Evolutionary conservation across 345 rosid genomes (phyloP).

Genomic region (Microthlaspi erraticum): DNA sequence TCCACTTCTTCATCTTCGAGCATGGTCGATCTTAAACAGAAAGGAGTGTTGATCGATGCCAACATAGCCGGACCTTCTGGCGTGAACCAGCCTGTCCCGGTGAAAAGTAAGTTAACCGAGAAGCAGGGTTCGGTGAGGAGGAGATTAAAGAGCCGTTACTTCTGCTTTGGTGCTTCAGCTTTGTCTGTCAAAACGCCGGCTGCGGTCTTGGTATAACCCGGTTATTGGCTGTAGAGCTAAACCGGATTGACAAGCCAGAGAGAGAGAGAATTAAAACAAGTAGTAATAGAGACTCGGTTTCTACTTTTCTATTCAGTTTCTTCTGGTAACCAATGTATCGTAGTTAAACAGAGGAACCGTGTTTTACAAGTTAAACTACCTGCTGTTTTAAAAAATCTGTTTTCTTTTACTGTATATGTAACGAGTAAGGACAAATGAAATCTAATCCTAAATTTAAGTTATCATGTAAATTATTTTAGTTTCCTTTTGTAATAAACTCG

Average conservation of each 20-base stretch:
- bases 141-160: conserved; percentile 63
- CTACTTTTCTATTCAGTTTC: not conserved
- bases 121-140: conserved; percentile 52
- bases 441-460: too few relatives aligned
- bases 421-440: too few relatives aligned
- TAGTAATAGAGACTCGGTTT: not conserved
- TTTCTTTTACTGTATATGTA: too few relatives aligned
- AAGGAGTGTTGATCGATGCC: conserved; percentile 53
- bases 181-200: conserved; percentile 55
- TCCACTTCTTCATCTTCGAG: conserved; percentile 53
- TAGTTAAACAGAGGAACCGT: not conserved
- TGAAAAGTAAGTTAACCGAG: conserved; percentile 33
- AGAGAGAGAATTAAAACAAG: not conserved
- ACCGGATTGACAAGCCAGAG: conserved; percentile 8
- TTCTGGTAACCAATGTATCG: not conserved
- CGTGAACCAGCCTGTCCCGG: conserved; percentile 40
- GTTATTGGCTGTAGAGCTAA: conserved; percentile 35
- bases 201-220: conserved; percentile 49
- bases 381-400: not conserved
- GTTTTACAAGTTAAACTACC: not conserved
- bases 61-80: conserved; percentile 61
- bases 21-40: conserved; percentile 64
- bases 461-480: too few relatives aligned
- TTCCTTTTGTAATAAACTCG: too few relatives aligned
- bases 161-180: conserved; percentile 69